Percentiles rank a stretch among this genome's conserved stretches.
These are phyloP conservation scores for Handroanthus guayacan DNA, from an alignment of 257 asterid species.

Conservation along the genomic window DNA sequence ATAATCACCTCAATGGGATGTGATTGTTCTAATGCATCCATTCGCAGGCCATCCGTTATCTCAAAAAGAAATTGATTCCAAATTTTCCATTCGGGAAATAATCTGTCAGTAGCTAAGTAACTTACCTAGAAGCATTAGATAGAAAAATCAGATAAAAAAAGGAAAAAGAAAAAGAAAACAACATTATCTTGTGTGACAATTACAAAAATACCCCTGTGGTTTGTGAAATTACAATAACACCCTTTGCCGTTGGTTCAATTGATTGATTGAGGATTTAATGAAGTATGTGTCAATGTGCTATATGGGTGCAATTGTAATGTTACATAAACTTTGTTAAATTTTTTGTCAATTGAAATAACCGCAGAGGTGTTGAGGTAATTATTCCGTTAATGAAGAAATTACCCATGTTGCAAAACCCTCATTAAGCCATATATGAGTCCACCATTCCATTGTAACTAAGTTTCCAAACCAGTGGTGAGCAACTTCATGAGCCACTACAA, in stretches of 20 bases:
- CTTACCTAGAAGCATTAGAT: conserved; percentile 43
- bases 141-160: not conserved
- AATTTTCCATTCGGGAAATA: conserved; percentile 57
- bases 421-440: conserved; percentile 60
- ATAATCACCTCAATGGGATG: conserved; percentile 54
- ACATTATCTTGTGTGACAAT: too few relatives aligned
- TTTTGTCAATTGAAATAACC: too few relatives aligned
- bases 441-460: conserved; percentile 61
- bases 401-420: conserved; percentile 64
- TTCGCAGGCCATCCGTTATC: conserved; percentile 39
- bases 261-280: too few relatives aligned
- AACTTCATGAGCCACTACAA: conserved; percentile 59
- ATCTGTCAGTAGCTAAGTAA: conserved; percentile 46
- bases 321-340: too few relatives aligned
- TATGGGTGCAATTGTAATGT: too few relatives aligned
- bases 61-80: conserved; percentile 52
- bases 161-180: not conserved
- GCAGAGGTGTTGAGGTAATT: too few relatives aligned
- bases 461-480: conserved; percentile 66
- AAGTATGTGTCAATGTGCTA: too few relatives aligned
- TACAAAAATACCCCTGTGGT: too few relatives aligned
- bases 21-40: conserved; percentile 56
- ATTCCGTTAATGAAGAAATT: not conserved
- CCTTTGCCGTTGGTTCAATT: too few relatives aligned
- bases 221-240: too few relatives aligned